phyloP scores from a whole-genome alignment of 345 rosid genomes.

The Linum trigynum region DNA sequence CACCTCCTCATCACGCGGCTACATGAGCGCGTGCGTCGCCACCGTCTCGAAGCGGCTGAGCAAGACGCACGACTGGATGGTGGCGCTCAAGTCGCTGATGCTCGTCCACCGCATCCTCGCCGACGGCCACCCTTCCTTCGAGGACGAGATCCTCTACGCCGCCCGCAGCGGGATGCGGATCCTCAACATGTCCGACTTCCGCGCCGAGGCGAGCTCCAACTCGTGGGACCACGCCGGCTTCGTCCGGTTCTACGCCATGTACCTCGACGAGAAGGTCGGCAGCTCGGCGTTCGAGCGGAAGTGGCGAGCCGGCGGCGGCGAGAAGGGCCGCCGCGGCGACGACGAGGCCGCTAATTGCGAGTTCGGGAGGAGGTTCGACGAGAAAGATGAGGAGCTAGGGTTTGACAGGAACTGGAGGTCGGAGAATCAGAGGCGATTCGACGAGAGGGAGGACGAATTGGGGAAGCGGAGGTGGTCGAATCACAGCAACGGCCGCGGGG shows the following conservation, averaged over 20 bases:
- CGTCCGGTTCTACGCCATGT: conserved; percentile 60
- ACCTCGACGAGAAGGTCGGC: conserved; percentile 75
- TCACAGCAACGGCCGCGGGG: conserved; percentile 11
- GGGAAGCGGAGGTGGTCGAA: neutral
- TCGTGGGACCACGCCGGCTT: conserved; percentile 85
- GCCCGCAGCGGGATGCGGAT: conserved; percentile 68
- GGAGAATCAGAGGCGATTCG: neutral
- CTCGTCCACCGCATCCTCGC: conserved; percentile 60
- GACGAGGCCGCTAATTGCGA: neutral
- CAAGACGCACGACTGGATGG: conserved; percentile 55
- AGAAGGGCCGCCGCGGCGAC: neutral
- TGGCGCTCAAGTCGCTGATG: conserved; percentile 70
- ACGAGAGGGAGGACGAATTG: conserved; percentile 5
- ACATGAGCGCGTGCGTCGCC: conserved; percentile 16
- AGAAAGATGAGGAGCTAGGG: conserved; percentile 3
- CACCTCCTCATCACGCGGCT: conserved; percentile 15
- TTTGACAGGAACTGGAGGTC: neutral
- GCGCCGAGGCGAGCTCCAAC: conserved; percentile 69
- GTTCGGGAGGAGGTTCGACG: neutral
- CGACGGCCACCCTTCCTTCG: conserved; percentile 61
- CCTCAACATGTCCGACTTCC: conserved; percentile 75
- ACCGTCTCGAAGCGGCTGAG: conserved; percentile 15
- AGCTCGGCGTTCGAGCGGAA: conserved; percentile 41
- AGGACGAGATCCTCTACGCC: conserved; percentile 68
- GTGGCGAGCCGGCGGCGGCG: conserved; percentile 2